A percentile compares a stretch with the other conserved stretches of the same genome.
These are phyloP conservation scores for Ilyonectria robusta DNA, from an alignment of 2,329 filamentous ascomycete species.

Conservation along the genomic window DNA sequence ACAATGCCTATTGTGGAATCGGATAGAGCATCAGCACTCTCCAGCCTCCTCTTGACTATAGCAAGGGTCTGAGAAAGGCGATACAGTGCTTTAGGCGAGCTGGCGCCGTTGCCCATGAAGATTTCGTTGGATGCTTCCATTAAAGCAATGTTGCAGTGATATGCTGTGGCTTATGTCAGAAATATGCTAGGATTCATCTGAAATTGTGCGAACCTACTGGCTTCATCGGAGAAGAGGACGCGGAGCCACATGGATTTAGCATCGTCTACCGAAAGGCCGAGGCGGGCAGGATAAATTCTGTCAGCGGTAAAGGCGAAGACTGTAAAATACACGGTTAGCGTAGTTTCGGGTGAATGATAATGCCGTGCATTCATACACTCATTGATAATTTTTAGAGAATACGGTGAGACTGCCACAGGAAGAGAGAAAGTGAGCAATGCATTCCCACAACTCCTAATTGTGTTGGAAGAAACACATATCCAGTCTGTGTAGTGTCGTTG, in stretches of 20 bases:
- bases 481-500: background rate
- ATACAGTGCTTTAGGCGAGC: conserved; percentile 35
- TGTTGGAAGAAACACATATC: background rate
- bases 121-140: conserved; percentile 45
- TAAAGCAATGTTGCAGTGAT: conserved; percentile 35
- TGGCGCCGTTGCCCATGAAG: conserved; percentile 22
- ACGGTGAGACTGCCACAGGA: conserved; percentile 21
- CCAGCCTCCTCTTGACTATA: conserved; percentile 40
- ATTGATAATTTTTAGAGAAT: conserved; percentile 26
- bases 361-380: conserved; percentile 19
- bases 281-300: conserved; percentile 26
- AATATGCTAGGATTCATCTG: background rate
- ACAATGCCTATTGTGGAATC: conserved; percentile 49
- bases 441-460: conserved; percentile 11
- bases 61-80: conserved; percentile 43
- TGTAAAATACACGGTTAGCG: background rate
- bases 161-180: conserved; percentile 17
- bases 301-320: conserved; percentile 21
- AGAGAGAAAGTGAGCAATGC: conserved; percentile 7
- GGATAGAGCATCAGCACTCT: conserved; percentile 40
- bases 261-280: conserved; percentile 28
- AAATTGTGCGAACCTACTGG: conserved; percentile 17
- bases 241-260: conserved; percentile 34
- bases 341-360: background rate
- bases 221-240: conserved; percentile 28